These are phyloP conservation scores for Oryza punctata DNA, from an alignment of 176 grass and related monocot genomes.

Conservation along the genomic window DNA sequence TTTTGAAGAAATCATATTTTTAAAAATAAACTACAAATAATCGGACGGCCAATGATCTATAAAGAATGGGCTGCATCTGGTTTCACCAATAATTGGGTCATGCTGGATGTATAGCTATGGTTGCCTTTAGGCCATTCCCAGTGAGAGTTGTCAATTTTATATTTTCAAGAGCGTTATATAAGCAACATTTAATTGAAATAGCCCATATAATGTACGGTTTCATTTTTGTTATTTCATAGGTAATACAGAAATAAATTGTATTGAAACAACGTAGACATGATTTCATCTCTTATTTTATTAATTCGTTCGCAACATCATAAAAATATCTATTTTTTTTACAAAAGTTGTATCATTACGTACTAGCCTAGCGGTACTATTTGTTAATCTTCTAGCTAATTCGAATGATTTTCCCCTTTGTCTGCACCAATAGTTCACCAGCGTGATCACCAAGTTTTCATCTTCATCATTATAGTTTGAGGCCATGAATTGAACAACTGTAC, in stretches of 20 bases:
- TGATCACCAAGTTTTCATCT: constrained; percentile 22
- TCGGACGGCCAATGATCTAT: too few relatives aligned
- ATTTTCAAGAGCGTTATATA: too few relatives aligned
- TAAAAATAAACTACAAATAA: too few relatives aligned
- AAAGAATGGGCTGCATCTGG: neutral
- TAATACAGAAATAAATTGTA: too few relatives aligned
- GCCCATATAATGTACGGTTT: too few relatives aligned
- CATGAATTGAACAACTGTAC: neutral
- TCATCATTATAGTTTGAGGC: constrained; percentile 11
- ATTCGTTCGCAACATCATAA: too few relatives aligned
- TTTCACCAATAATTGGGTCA: neutral
- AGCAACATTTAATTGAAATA: too few relatives aligned
- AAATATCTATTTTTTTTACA: neutral
- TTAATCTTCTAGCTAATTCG: neutral
- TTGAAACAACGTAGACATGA: too few relatives aligned
- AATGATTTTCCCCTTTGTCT: constrained; percentile 22
- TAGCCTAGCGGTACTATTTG: neutral
- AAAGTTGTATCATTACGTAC: neutral
- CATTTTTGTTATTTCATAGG: too few relatives aligned
- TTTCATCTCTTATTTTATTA: too few relatives aligned
- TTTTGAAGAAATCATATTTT: too few relatives aligned
- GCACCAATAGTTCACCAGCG: constrained; percentile 36
- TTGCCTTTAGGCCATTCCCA: neutral
- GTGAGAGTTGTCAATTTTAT: too few relatives aligned
- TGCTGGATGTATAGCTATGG: neutral